Conservation (phyloP, 1,284 basidiomycete genomes). For the Inonotus obliquus region DNA sequence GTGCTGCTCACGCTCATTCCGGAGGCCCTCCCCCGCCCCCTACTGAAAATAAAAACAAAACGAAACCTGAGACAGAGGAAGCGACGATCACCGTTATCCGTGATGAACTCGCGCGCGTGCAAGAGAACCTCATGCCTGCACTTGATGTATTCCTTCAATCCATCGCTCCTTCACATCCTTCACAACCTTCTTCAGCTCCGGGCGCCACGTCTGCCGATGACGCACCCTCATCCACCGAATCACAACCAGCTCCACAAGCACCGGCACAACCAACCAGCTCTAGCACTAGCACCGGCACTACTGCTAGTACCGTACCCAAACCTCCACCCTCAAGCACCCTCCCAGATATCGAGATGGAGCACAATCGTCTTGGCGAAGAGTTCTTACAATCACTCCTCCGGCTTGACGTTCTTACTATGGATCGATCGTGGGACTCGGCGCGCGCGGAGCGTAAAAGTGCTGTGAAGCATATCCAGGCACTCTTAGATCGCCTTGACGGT, state of each 20-base stretch:
- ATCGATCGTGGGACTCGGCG: constrained; percentile 67
- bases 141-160: constrained; percentile 52
- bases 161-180: constrained; percentile 23
- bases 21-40: constrained; percentile 26
- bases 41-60: constrained; percentile 21
- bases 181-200: constrained; percentile 20
- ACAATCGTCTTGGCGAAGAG: constrained; percentile 61
- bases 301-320: constrained; percentile 4
- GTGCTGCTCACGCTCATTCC: constrained; percentile 25
- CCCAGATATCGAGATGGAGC: constrained; percentile 36
- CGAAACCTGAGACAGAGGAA: constrained; percentile 42
- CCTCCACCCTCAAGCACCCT: constrained; percentile 3
- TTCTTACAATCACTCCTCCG: constrained; percentile 73
- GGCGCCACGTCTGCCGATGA: constrained; percentile 19
- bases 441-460: constrained; percentile 69
- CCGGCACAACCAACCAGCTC: not conserved
- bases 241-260: constrained; percentile 11
- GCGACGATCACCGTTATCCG: constrained; percentile 51
- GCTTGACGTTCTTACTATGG: constrained; percentile 65
- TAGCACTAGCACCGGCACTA: not conserved
- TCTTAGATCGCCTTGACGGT: constrained; percentile 51
- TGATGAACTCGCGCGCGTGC: constrained; percentile 53
- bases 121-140: constrained; percentile 45
- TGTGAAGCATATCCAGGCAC: constrained; percentile 59
- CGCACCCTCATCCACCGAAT: constrained; percentile 8